Percentiles rank a stretch among this genome's conserved stretches.
Evolutionary conservation across 805 yeast species (phyloP).

Genomic region (Candida ulmi): DNA sequence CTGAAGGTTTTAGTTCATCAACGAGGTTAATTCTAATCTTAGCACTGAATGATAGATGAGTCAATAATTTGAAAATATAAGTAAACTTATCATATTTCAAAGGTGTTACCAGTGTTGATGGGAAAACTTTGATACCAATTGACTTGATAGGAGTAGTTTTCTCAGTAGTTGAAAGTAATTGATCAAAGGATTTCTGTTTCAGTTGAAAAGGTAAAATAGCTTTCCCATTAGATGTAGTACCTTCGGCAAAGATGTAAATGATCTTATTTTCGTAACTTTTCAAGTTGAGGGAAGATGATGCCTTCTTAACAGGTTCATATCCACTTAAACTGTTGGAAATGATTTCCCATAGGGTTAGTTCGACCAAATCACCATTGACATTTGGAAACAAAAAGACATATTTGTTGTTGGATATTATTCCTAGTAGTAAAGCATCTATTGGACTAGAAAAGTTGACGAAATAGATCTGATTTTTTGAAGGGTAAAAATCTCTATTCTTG

Average conservation of each 20-base stretch:
- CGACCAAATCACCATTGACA: slow-evolving; percentile 23
- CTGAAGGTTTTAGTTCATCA: slow-evolving; percentile 17
- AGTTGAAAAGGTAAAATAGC: slow-evolving; percentile 56
- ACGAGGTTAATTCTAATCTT: slow-evolving; percentile 21
- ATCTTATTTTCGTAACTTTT: slow-evolving; percentile 31
- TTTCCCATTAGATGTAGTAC: slow-evolving; percentile 81
- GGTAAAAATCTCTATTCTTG: slow-evolving; percentile 24
- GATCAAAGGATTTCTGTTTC: slow-evolving; percentile 15
- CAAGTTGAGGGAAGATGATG: slow-evolving; percentile 9
- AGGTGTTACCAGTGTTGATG: slow-evolving; percentile 28
- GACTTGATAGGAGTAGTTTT: slow-evolving; percentile 15
- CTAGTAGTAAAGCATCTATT: slow-evolving; percentile 37
- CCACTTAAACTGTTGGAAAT: slow-evolving; percentile 22
- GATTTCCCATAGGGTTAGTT: slow-evolving; percentile 25
- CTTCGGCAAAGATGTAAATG: slow-evolving; percentile 65
- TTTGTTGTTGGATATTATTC: slow-evolving; percentile 21
- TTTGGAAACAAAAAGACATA: slow-evolving; percentile 32
- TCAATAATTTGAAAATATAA: slow-evolving; percentile 17
- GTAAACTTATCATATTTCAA: slow-evolving; percentile 11
- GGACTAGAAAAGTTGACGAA: slow-evolving; percentile 45
- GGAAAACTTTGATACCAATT: slow-evolving; percentile 24
- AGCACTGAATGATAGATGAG: slow-evolving; percentile 16
- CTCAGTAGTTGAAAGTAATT: slow-evolving; percentile 7
- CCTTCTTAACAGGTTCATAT: background rate
- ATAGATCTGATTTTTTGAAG: slow-evolving; percentile 34